Evolutionary conservation across 352 stramenopile genomes (phyloP).

Genomic region (Pythium volutum): DNA sequence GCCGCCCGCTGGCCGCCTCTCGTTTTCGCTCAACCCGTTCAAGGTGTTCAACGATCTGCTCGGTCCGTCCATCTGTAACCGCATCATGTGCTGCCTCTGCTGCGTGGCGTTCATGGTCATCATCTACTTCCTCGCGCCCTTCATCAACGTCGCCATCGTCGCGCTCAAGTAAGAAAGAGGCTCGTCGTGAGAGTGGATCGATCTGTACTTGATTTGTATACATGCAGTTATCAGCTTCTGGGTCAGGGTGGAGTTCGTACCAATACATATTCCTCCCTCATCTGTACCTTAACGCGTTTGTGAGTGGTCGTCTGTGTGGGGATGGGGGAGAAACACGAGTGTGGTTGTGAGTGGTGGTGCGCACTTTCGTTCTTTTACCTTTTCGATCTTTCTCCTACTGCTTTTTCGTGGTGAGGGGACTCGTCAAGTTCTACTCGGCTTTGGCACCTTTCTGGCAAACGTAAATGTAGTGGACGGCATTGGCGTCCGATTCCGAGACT

Average conservation of each 20-base stretch:
- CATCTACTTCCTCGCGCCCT: slow-evolving; percentile 83
- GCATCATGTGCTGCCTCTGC: slow-evolving; percentile 83
- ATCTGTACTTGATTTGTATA: not conserved
- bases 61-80: slow-evolving; percentile 84
- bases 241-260: not conserved
- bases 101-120: slow-evolving; percentile 83
- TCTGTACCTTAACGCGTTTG: too few species aligned
- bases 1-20: slow-evolving; percentile 84
- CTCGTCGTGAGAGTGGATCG: not conserved
- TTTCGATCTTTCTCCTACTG: not conserved
- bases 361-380: too few species aligned
- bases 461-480: slow-evolving; percentile 96
- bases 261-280: not conserved
- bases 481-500: slow-evolving; percentile 91
- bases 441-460: slow-evolving; percentile 91
- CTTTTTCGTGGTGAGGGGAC: not conserved
- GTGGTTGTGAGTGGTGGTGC: too few species aligned
- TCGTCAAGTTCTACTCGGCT: slow-evolving; percentile 22
- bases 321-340: too few species aligned
- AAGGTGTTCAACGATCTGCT: slow-evolving; percentile 87
- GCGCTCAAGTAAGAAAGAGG: slow-evolving; percentile 47
- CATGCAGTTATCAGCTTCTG: not conserved
- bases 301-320: too few species aligned
- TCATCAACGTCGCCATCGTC: slow-evolving; percentile 83
- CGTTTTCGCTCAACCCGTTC: slow-evolving; percentile 91